These are phyloP conservation scores for Coccomyxa sp. DNA, from an alignment of 139 green algal genomes.

Conservation along the genomic window DNA sequence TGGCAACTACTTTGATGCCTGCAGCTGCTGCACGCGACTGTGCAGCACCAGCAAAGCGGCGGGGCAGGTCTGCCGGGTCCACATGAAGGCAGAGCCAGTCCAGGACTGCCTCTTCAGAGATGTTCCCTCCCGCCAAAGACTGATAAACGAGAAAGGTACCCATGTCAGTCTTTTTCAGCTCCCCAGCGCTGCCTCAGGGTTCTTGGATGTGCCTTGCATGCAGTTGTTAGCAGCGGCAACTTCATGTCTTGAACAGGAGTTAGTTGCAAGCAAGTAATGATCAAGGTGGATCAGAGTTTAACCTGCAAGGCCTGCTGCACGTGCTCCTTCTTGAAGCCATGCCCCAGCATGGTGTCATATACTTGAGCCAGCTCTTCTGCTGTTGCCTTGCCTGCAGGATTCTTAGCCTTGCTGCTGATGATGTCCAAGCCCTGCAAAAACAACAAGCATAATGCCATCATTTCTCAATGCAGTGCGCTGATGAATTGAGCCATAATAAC, in stretches of 20 bases:
- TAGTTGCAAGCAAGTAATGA: not conserved
- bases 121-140: not conserved
- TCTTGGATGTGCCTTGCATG: not conserved
- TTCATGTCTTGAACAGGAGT: not conserved
- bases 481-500: too few species aligned
- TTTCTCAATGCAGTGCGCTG: too few species aligned
- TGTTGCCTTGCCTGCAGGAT: not conserved
- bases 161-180: not conserved
- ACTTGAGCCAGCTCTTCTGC: not conserved
- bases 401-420: not conserved
- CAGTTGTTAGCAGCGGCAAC: not conserved
- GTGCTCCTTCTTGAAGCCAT: constrained; percentile 2
- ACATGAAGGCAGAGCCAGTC: constrained; percentile 83
- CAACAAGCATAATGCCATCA: too few species aligned
- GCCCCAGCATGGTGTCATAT: not conserved
- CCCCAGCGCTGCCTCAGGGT: not conserved
- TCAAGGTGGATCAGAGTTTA: not conserved
- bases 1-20: constrained; percentile 19
- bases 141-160: constrained; percentile 3
- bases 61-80: constrained; percentile 52
- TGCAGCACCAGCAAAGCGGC: constrained; percentile 25
- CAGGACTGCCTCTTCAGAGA: constrained; percentile 30
- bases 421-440: constrained; percentile 9
- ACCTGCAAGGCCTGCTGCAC: constrained; percentile 2
- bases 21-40: constrained; percentile 11